Evolutionary conservation across 352 stramenopile species (phyloP), one percentile per base, ranked within the genome.

Genomic region (Elongisporangium senticosum): DNA sequence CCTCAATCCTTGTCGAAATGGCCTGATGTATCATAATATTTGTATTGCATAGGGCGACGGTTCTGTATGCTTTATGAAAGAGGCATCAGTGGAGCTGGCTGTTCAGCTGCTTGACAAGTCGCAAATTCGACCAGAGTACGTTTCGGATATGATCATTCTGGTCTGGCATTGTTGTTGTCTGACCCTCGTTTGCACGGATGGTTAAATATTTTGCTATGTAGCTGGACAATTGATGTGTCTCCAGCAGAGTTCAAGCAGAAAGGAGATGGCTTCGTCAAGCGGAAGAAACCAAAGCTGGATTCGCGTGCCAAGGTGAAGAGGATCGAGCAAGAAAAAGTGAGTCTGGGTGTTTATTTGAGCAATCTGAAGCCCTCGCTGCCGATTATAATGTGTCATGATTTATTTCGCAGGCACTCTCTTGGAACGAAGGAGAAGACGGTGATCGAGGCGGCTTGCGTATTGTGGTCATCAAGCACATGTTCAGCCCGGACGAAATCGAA

Each of bases 401-500:
- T 61, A 76, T 17, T 20, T 5, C 81, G 64, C 75, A 97, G 79
- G 95, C 95, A 6, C 69, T 98, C 53, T 97, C 94, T 28, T 98
- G 96, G 94, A 97, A 98, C 55, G 90, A 93, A 70, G 95, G 97
- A 51, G 95, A 98, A 72, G 83, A 96, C 39, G 89, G 86, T 23
- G 86, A 98, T 26, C 80, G 89, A 17, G 80, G 90, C 19, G 96
- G 93, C 7, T 70, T 99, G 21, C 83, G 93, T 5, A 99, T 99
- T 68, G 89, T 99, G 33, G 94, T 99, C 26, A 80, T 99, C 26
- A 97, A 98, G 76, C 87, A 98, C 78, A 92, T 98, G 84, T 98
- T 99, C 69, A 85, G 84, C 22, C 87, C 89, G 0, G 74, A 82
- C 14, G 90, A 97, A 62, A 90, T 98, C 49, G 65, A 87, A 71